Evolutionary conservation across 202 grass and related monocot species (phyloP).

Genomic region (Brachypodium distachyon): DNA sequence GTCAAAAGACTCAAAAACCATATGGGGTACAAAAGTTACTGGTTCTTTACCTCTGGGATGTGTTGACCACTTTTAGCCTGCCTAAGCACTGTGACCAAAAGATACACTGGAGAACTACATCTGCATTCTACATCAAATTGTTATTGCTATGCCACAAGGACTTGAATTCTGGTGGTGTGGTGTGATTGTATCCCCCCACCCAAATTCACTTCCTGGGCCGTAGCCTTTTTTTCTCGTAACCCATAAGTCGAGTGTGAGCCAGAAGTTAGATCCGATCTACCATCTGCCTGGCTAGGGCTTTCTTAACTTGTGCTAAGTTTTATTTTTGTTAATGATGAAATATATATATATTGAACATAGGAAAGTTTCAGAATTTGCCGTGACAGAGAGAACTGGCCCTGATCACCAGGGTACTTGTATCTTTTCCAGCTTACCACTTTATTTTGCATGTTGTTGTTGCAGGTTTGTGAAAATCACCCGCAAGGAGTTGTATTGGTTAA

Average conservation of each 20-base stretch:
- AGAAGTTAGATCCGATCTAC: background rate
- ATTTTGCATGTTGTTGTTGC: conserved; percentile 19
- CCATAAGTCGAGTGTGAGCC: background rate
- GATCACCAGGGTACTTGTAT: background rate
- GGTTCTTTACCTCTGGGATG: background rate
- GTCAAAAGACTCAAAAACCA: background rate
- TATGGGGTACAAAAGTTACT: background rate
- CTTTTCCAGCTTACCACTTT: background rate
- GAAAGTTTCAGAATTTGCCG: background rate
- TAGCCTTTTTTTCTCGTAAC: background rate
- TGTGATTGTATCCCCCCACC: too few species aligned
- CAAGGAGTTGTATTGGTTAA: conserved; percentile 93
- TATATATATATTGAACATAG: background rate
- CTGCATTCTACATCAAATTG: background rate
- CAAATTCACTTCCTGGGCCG: too few species aligned
- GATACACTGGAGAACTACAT: background rate
- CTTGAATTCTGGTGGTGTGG: too few species aligned
- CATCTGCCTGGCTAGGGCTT: background rate
- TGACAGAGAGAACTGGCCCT: background rate
- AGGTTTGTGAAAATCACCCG: conserved; percentile 99
- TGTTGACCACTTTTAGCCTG: background rate
- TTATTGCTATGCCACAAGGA: background rate
- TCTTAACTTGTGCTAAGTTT: background rate
- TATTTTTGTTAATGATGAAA: background rate
- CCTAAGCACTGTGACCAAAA: background rate